Evolutionary conservation across 331 rosid species (phyloP), one percentile per base, ranked within the genome.

Genomic region (Pyracantha coccinea): DNA sequence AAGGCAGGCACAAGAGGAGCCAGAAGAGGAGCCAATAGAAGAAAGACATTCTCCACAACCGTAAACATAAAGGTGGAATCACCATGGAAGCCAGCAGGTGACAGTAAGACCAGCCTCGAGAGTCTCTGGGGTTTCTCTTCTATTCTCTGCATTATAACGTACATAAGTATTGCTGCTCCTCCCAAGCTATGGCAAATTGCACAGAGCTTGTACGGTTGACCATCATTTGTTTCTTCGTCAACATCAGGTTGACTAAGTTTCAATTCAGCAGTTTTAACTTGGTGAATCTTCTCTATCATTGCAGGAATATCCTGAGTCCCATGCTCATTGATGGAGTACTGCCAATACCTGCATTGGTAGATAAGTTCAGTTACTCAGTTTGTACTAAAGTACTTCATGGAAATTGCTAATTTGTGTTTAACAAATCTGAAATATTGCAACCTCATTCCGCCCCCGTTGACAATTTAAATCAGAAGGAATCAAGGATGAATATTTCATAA

Each of bases 81-180:
- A 2, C 75, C 85, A 59, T 93, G 98, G 85, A 93, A 93, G 41
- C 98, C 97, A 6, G 98, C 98, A 21, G 97, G 98, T 13, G 98
- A 93, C 71, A 91, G 68, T 73, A 93, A 78, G 80, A 93, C 64
- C 83, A 93, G 61, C 83, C 97, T 89, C 8, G 98, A 93, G 66
- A 93, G 87, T 72, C 98, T 84, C 53, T 93, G 98, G 20, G 92
- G 90, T 86, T 87, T 93, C 78, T 82, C 96, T 81, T 84, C 83
- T 60, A 86, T 77, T 78, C 86, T 82, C 35, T 80, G 83, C 6
- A 92, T 91, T 68, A 93, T 24, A 77, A 86, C 78, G 66, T 93
- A 89, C 86, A 93, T 93, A 59, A 91, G 41, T 65, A 87, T 84
- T 59, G 86, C 98, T 33, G 96, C 97, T 74, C 98, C 98, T 77